Percentiles rank a stretch among this genome's conserved stretches.
Conservation (phyloP, 164 flowering plant species). For the Echeveria elegans region DNA sequence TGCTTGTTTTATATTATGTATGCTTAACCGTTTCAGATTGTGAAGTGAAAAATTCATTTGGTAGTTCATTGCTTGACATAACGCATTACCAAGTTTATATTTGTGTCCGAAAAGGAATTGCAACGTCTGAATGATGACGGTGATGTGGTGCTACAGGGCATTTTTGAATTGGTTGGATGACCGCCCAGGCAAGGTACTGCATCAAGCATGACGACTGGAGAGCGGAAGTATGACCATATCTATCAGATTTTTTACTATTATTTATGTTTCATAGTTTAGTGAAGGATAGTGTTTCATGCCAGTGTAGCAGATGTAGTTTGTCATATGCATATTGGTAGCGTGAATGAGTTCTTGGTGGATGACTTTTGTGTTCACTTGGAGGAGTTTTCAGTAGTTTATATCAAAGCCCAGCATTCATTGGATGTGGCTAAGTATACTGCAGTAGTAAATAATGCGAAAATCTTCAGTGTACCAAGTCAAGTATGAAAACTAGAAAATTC, state of each 20-base stretch:
- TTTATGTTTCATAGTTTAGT: not conserved
- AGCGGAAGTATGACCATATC: conserved; percentile 39
- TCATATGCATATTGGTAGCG: not conserved
- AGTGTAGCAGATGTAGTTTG: not conserved
- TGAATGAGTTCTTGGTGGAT: not conserved
- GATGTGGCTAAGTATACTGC: not conserved
- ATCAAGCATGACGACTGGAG: conserved; percentile 57
- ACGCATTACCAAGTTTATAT: not conserved
- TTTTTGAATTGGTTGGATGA: conserved; percentile 39
- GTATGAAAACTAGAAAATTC: not conserved
- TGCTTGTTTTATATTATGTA: not conserved
- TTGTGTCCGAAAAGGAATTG: not conserved
- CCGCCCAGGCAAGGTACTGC: conserved; percentile 37
- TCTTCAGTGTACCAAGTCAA: no score
- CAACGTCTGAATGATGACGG: not conserved
- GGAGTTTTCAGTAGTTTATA: not conserved
- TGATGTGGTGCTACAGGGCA: conserved; percentile 10
- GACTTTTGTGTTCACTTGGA: not conserved
- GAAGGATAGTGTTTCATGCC: not conserved
- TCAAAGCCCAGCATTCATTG: not conserved
- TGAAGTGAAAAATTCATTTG: not conserved
- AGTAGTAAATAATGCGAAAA: not conserved
- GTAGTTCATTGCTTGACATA: not conserved
- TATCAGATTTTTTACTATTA: not conserved
- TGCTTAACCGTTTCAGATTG: not conserved